Evolutionary conservation across 768 basidiomycete species (phyloP).

Genomic region (Termitomyces sp.): DNA sequence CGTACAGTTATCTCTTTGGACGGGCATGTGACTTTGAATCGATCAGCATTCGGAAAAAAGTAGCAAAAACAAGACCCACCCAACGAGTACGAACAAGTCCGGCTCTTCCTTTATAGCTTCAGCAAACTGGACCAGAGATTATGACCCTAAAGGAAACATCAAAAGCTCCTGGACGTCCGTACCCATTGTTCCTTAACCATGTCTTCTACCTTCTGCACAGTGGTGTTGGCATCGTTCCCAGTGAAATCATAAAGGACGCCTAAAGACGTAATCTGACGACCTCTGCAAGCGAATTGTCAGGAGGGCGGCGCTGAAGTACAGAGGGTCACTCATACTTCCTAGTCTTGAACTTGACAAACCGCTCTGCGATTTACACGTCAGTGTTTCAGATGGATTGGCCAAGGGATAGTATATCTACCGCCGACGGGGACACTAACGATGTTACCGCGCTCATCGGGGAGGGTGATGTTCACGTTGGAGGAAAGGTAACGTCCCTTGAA

Average conservation of each 20-base stretch:
- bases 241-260: constrained; percentile 79
- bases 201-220: constrained; percentile 67
- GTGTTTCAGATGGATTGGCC: not conserved
- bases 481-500: constrained; percentile 74
- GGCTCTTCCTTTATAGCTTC: constrained; percentile 78
- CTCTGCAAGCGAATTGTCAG: constrained; percentile 26
- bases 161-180: not conserved
- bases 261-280: constrained; percentile 70
- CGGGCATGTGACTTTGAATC: constrained; percentile 72
- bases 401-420: constrained; percentile 16
- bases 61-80: constrained; percentile 31
- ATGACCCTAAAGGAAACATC: not conserved
- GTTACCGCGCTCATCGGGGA: constrained; percentile 33
- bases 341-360: constrained; percentile 72
- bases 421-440: constrained; percentile 32
- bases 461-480: constrained; percentile 81
- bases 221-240: constrained; percentile 64
- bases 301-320: not conserved
- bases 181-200: constrained; percentile 85
- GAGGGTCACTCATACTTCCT: constrained; percentile 41
- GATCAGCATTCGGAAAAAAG: not conserved
- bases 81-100: constrained; percentile 74
- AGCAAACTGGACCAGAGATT: constrained; percentile 44
- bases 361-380: constrained; percentile 27
- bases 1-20: constrained; percentile 60